Conservation (phyloP, 78 protist genomes). For the Dictyostelium brefeldianum region DNA sequence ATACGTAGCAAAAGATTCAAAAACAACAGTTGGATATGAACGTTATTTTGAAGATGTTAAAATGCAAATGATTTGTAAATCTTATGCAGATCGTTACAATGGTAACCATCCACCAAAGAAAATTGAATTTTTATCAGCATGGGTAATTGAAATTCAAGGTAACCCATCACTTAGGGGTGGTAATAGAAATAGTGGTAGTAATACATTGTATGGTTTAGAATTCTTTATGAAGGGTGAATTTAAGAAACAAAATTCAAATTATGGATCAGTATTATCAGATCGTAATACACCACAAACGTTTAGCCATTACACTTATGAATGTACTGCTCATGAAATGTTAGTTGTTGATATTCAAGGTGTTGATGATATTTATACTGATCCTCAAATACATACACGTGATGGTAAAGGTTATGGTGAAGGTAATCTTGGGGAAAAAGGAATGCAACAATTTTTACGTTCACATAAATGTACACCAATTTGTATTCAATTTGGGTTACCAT, state of each 20-base stretch:
- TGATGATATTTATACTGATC: slow-evolving; percentile 94
- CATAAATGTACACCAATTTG: slow-evolving; percentile 93
- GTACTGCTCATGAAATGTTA: slow-evolving; percentile 61
- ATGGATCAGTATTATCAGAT: slow-evolving; percentile 73
- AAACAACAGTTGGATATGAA: slow-evolving; percentile 6
- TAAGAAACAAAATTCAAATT: slow-evolving; percentile 91
- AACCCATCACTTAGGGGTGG: not conserved
- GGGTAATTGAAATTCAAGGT: slow-evolving; percentile 67
- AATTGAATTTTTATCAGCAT: slow-evolving; percentile 77
- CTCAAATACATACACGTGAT: slow-evolving; percentile 90
- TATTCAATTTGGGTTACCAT: slow-evolving; percentile 43
- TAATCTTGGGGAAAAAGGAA: slow-evolving; percentile 89
- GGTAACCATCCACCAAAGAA: slow-evolving; percentile 77
- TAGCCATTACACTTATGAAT: slow-evolving; percentile 92
- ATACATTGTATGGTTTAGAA: slow-evolving; percentile 63
- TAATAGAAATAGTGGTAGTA: not conserved
- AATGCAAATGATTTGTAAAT: slow-evolving; percentile 83
- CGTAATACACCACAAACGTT: slow-evolving; percentile 95
- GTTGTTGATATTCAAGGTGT: slow-evolving; percentile 95
- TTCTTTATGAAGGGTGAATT: slow-evolving; percentile 76
- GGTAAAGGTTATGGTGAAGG: slow-evolving; percentile 87
- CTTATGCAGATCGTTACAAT: slow-evolving; percentile 66
- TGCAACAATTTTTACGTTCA: slow-evolving; percentile 74
- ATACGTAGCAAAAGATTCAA: slow-evolving; percentile 76
- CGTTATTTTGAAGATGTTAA: slow-evolving; percentile 85